phyloP scores from a whole-genome alignment of 257 asterid genomes.

The Solanum sitiens region DNA sequence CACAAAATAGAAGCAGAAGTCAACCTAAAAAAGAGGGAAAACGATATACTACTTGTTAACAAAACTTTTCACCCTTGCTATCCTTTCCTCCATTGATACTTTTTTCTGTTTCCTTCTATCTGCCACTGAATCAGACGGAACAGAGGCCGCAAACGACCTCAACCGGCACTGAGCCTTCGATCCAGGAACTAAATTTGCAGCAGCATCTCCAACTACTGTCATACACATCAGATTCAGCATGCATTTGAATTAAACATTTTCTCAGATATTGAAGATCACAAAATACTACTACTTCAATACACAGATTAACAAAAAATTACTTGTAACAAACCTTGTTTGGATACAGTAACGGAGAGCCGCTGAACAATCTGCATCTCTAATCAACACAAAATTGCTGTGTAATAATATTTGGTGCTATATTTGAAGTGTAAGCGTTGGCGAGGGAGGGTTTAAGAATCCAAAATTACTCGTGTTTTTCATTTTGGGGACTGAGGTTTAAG shows the following conservation, averaged over 20 bases:
- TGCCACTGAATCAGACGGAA: constrained; percentile 20
- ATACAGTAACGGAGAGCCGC: background rate
- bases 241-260: background rate
- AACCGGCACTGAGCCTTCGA: constrained; percentile 15
- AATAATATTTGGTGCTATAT: background rate
- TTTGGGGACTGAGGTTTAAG: background rate
- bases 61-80: constrained; percentile 37
- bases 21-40: background rate
- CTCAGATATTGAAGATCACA: background rate
- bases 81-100: constrained; percentile 44
- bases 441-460: background rate
- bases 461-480: background rate
- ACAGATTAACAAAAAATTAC: background rate
- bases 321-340: background rate
- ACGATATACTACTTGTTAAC: constrained; percentile 38
- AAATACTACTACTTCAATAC: background rate
- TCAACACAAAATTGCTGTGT: background rate
- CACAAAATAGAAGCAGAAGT: background rate
- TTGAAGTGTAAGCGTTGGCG: background rate
- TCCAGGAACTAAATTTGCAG: constrained; percentile 14
- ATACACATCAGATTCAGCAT: background rate
- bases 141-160: constrained; percentile 31
- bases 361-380: background rate
- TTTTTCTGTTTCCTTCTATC: constrained; percentile 22
- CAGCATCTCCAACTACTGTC: constrained; percentile 20